Percentiles rank a stretch among this genome's conserved stretches.
These are phyloP conservation scores for Striga hermonthica DNA, from an alignment of 305 asterid species.

Conservation along the genomic window DNA sequence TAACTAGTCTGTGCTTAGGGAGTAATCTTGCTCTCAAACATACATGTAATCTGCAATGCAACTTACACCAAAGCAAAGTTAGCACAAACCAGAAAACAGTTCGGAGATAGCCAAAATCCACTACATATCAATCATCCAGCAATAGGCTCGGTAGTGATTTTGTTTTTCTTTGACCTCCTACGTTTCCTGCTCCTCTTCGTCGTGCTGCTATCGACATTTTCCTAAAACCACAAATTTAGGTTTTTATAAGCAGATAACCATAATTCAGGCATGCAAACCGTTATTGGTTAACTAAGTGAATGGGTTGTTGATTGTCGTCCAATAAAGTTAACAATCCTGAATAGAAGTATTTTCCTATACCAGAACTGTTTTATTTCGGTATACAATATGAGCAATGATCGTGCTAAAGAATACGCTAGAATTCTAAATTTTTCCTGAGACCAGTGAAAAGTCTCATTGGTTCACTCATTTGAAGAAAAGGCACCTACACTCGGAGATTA, in stretches of 20 bases:
- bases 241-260: constrained; percentile 25
- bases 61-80: constrained; percentile 17
- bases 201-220: constrained; percentile 33
- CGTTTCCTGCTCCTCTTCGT: constrained; percentile 52
- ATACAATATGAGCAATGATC: too few species aligned
- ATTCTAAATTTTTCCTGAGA: too few species aligned
- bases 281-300: constrained; percentile 16
- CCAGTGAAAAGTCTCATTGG: too few species aligned
- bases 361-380: too few species aligned
- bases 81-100: constrained; percentile 1
- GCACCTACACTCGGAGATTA: too few species aligned
- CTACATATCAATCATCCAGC: constrained; percentile 27
- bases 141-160: constrained; percentile 34
- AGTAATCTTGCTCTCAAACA: not conserved
- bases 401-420: too few species aligned
- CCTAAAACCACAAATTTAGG: constrained; percentile 40
- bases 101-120: constrained; percentile 18
- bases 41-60: constrained; percentile 9
- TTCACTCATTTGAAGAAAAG: too few species aligned
- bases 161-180: constrained; percentile 50
- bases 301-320: too few species aligned
- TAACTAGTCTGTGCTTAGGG: not conserved
- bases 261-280: not conserved
- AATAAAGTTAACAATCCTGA: too few species aligned
- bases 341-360: not conserved